phyloP scores from a whole-genome alignment of 2,329 filamentous ascomycete genomes.

The Colletotrichum musae region DNA sequence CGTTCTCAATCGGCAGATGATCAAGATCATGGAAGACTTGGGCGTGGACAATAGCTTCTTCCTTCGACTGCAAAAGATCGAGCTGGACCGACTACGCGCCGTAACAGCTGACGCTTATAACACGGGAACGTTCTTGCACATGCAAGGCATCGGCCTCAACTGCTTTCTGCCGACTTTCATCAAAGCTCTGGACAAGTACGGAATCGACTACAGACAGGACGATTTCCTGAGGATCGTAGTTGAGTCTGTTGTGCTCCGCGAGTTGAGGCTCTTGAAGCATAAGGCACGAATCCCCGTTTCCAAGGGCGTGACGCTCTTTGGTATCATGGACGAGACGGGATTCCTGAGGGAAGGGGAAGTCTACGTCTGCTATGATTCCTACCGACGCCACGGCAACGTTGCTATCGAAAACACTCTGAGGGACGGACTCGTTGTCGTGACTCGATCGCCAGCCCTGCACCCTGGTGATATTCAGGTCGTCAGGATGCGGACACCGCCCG shows the following conservation, averaged over 20 bases:
- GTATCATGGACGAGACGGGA: constrained; percentile 86
- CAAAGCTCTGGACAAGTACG: constrained; percentile 68
- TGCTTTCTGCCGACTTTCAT: constrained; percentile 76
- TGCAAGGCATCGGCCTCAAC: constrained; percentile 71
- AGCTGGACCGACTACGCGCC: constrained; percentile 70
- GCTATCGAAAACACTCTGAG: constrained; percentile 49
- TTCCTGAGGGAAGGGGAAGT: constrained; percentile 77
- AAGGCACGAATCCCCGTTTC: constrained; percentile 81
- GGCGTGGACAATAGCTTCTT: constrained; percentile 73
- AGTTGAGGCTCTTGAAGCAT: constrained; percentile 83
- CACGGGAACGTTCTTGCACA: constrained; percentile 76
- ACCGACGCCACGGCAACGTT: constrained; percentile 8
- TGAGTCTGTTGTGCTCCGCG: constrained; percentile 78
- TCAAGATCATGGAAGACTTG: constrained; percentile 90
- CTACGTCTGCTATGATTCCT: constrained; percentile 68
- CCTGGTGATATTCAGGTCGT: constrained; percentile 84
- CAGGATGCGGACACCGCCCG: constrained; percentile 72
- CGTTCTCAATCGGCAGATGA: constrained; percentile 83
- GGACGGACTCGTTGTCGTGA: constrained; percentile 71
- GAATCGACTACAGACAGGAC: constrained; percentile 77
- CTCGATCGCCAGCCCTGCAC: constrained; percentile 85
- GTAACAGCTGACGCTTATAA: constrained; percentile 72
- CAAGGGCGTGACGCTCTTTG: constrained; percentile 82
- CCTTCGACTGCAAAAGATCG: constrained; percentile 72
- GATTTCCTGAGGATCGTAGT: constrained; percentile 78